Conservation (phyloP, 2,329 filamentous ascomycete genomes). For the Talaromyces rugulosus region DNA sequence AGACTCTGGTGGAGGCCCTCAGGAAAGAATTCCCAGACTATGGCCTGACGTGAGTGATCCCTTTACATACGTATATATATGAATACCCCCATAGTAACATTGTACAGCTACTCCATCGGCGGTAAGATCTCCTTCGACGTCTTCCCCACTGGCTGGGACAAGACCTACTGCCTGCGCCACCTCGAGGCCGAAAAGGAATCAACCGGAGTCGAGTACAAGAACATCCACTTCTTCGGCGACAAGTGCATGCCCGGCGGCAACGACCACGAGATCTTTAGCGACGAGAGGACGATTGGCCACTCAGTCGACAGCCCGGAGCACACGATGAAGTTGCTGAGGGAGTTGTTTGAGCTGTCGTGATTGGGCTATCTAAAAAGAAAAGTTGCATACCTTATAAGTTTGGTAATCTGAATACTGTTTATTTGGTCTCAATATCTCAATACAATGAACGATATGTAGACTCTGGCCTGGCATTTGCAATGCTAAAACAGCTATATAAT, state of each 20-base stretch:
- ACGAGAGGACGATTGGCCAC: constrained; percentile 79
- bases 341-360: constrained; percentile 65
- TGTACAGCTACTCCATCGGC: constrained; percentile 73
- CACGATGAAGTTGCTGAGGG: constrained; percentile 72
- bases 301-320: constrained; percentile 76
- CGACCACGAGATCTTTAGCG: constrained; percentile 89
- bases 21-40: constrained; percentile 77
- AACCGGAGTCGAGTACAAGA: constrained; percentile 63
- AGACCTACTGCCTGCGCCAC: constrained; percentile 91
- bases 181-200: constrained; percentile 77
- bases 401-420: neutral
- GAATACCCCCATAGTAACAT: constrained; percentile 3
- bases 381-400: neutral
- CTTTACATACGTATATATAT: neutral
- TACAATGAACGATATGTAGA: neutral
- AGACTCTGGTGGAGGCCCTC: constrained; percentile 70
- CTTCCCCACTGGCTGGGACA: constrained; percentile 96
- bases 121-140: constrained; percentile 98
- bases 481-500: neutral
- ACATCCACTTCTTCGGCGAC: constrained; percentile 97
- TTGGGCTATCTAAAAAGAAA: neutral
- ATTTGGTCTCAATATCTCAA: neutral
- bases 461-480: too few relatives aligned
- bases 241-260: constrained; percentile 90
- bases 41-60: constrained; percentile 68